Percentiles rank a stretch among this genome's conserved stretches.
Evolutionary conservation across 2,329 filamentous ascomycete genomes (phyloP).

Genomic region (Pseudogymnoascus sp.): DNA sequence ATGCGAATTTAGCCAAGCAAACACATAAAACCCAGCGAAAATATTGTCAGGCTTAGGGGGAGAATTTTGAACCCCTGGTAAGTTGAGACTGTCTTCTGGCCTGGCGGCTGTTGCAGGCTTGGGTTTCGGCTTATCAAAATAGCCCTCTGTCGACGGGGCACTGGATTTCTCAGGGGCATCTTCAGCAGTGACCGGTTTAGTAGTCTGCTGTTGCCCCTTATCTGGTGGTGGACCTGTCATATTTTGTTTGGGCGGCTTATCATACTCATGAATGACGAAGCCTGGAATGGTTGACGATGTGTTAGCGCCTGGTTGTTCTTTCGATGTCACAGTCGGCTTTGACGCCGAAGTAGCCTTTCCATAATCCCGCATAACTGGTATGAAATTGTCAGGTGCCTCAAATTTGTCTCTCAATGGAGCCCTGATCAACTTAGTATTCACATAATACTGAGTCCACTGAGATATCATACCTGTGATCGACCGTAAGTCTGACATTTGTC

Average conservation of each 20-base stretch:
- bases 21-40: constrained; percentile 24
- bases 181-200: not conserved
- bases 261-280: not conserved
- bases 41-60: constrained; percentile 4
- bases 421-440: not conserved
- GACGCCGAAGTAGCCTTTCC: not conserved
- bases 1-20: constrained; percentile 21
- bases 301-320: not conserved
- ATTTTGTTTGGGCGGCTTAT: not conserved
- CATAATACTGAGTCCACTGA: not conserved
- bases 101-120: not conserved
- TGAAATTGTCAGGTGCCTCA: constrained; percentile 12
- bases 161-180: not conserved
- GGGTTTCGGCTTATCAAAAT: not conserved
- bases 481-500: constrained; percentile 18
- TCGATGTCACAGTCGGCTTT: not conserved
- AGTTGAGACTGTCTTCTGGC: constrained; percentile 1
- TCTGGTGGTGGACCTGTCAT: not conserved
- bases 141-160: not conserved
- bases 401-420: constrained; percentile 11
- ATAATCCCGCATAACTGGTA: not conserved
- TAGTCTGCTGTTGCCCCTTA: not conserved
- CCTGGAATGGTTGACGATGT: not conserved
- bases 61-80: not conserved
- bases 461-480: constrained; percentile 21